A percentile compares a stretch with the other conserved stretches of the same genome.
phyloP scores from a whole-genome alignment of 2,329 filamentous ascomycete species.

The Neocatenulostroma microsporum region DNA sequence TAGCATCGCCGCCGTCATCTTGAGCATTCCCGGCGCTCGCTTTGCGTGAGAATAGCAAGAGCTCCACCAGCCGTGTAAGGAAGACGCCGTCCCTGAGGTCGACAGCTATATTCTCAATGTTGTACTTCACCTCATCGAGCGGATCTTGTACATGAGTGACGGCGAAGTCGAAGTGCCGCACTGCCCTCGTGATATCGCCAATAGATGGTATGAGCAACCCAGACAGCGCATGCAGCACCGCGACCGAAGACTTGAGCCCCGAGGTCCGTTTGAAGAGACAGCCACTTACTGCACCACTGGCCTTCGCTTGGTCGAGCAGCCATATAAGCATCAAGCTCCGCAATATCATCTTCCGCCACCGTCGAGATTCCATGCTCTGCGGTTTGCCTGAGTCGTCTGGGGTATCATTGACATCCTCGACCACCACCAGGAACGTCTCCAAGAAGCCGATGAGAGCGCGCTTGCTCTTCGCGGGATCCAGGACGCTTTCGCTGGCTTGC shows the following conservation, averaged over 20 bases:
- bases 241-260: slow-evolving; percentile 48
- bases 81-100: slow-evolving; percentile 56
- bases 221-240: slow-evolving; percentile 46
- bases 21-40: too few relatives aligned
- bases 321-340: slow-evolving; percentile 54
- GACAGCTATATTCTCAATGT: slow-evolving; percentile 52
- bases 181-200: slow-evolving; percentile 49
- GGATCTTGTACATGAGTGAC: slow-evolving; percentile 48
- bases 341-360: slow-evolving; percentile 49
- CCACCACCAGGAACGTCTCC: slow-evolving; percentile 50
- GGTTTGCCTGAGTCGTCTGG: slow-evolving; percentile 5
- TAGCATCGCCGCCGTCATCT: slow-evolving; percentile 22
- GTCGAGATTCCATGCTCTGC: slow-evolving; percentile 5
- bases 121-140: slow-evolving; percentile 52
- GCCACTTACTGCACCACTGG: slow-evolving; percentile 26
- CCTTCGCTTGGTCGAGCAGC: slow-evolving; percentile 51
- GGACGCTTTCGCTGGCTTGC: slow-evolving; percentile 10
- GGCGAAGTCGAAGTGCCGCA: slow-evolving; percentile 52
- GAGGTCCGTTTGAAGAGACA: slow-evolving; percentile 49
- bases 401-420: slow-evolving; percentile 45
- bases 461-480: slow-evolving; percentile 17
- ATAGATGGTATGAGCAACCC: slow-evolving; percentile 50
- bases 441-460: slow-evolving; percentile 37
- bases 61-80: slow-evolving; percentile 52
- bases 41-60: slow-evolving; percentile 52